Percentiles rank a stretch among this genome's conserved stretches.
phyloP scores from a whole-genome alignment of 495 filamentous ascomycete genomes.

The Cercophora newfieldiana region DNA sequence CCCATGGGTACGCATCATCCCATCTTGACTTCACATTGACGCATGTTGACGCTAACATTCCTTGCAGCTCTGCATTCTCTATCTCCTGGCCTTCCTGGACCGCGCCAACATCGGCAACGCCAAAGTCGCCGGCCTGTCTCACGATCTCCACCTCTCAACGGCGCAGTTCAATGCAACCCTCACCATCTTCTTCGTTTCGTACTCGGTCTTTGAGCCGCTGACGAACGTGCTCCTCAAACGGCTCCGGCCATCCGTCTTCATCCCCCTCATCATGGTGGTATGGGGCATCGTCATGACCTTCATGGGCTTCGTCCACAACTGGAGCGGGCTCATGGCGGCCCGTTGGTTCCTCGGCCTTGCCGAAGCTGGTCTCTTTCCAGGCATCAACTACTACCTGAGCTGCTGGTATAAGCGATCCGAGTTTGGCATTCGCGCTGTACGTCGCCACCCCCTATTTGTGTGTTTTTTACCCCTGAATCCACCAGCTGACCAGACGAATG shows the following conservation, averaged over 20 bases:
- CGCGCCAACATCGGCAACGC: constrained; percentile 86
- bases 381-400: constrained; percentile 71
- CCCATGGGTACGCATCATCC: constrained; percentile 53
- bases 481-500: not conserved
- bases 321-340: constrained; percentile 70
- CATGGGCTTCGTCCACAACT: constrained; percentile 78
- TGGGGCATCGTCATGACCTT: constrained; percentile 75
- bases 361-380: constrained; percentile 80
- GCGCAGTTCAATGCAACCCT: constrained; percentile 74
- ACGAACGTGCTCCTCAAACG: constrained; percentile 87
- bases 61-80: constrained; percentile 71
- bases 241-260: constrained; percentile 54
- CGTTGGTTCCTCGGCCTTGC: constrained; percentile 77
- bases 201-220: constrained; percentile 80
- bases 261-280: constrained; percentile 63
- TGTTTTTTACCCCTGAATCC: constrained; percentile 25
- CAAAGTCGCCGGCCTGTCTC: constrained; percentile 62
- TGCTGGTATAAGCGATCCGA: constrained; percentile 62
- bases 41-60: not conserved
- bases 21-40: constrained; percentile 25
- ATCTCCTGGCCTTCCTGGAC: constrained; percentile 83
- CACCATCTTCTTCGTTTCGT: constrained; percentile 90
- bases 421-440: constrained; percentile 55
- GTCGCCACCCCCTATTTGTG: constrained; percentile 16
- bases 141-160: constrained; percentile 45